Evolutionary conservation across 768 basidiomycete species (phyloP).

Genomic region (Termitomyces heimii): DNA sequence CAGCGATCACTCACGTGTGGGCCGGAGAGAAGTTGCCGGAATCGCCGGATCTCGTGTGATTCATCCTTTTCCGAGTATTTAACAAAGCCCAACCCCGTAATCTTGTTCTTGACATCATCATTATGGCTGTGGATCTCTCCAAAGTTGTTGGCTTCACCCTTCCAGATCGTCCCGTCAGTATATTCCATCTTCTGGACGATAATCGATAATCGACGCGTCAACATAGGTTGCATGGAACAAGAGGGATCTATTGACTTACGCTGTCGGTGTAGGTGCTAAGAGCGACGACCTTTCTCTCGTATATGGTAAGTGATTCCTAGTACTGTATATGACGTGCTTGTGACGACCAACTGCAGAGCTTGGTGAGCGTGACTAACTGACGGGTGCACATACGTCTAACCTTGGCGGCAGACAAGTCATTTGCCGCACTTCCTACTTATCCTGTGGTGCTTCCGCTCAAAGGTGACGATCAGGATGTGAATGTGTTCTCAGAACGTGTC

Average conservation of each 20-base stretch:
- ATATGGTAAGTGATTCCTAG: conserved; percentile 47
- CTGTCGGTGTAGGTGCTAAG: conserved; percentile 79
- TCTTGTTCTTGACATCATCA: conserved; percentile 1
- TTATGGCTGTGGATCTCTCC: conserved; percentile 54
- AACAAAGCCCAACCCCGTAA: not conserved
- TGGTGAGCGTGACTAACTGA: conserved; percentile 27
- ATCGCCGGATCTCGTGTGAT: conserved; percentile 2
- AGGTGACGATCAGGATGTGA: conserved; percentile 61
- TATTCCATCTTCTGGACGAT: not conserved
- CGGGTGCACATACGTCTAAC: not conserved
- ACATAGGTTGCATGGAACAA: conserved; percentile 77
- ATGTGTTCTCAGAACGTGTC: conserved; percentile 54
- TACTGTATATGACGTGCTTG: not conserved
- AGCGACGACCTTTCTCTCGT: conserved; percentile 61
- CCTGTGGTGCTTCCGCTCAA: conserved; percentile 77
- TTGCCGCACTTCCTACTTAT: conserved; percentile 78
- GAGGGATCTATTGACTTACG: conserved; percentile 76
- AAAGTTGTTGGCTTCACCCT: conserved; percentile 57
- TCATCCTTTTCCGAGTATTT: not conserved
- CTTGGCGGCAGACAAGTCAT: conserved; percentile 42
- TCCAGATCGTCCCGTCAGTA: conserved; percentile 25
- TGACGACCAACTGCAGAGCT: conserved; percentile 36
- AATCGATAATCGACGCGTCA: not conserved
- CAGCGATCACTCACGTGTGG: not conserved
- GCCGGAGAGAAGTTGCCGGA: not conserved